Evolutionary conservation across 2,329 filamentous ascomycete genomes (phyloP).

Genomic region (Laburnicola sp.): DNA sequence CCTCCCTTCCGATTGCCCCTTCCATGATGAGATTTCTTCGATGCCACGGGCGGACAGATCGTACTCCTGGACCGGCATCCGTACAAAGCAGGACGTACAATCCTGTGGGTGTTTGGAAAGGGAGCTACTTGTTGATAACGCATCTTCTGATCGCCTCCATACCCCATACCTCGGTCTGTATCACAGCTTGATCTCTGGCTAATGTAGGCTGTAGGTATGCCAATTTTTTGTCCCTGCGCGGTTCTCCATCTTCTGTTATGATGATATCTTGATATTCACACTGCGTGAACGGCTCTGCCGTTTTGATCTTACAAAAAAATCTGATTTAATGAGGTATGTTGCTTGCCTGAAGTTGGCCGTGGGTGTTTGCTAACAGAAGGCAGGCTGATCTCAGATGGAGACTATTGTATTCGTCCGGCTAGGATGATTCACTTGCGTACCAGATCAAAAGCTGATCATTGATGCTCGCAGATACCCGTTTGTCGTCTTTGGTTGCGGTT

Average conservation of each 20-base stretch:
- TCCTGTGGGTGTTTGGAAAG: constrained; percentile 59
- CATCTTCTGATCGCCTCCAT: constrained; percentile 61
- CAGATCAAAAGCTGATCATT: constrained; percentile 29
- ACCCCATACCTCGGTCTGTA: constrained; percentile 9
- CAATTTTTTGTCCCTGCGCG: constrained; percentile 33
- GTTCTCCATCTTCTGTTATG: constrained; percentile 55
- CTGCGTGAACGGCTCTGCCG: constrained; percentile 63
- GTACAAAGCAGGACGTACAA: constrained; percentile 63
- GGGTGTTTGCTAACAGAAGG: constrained; percentile 24
- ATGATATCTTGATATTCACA: constrained; percentile 70
- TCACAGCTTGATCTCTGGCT: constrained; percentile 10
- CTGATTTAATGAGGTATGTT: constrained; percentile 69
- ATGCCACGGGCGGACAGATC: constrained; percentile 72
- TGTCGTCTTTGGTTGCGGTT: background rate
- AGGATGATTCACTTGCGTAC: constrained; percentile 12
- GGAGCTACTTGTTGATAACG: constrained; percentile 69
- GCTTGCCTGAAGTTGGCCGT: background rate
- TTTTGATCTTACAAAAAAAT: constrained; percentile 66
- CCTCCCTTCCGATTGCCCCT: constrained; percentile 23
- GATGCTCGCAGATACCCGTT: background rate
- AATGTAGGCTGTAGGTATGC: constrained; percentile 30
- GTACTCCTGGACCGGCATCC: constrained; percentile 56
- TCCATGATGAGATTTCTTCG: constrained; percentile 63
- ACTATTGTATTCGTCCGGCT: constrained; percentile 16
- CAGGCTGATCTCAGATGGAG: constrained; percentile 47